These are phyloP conservation scores for Fusarium odoratissimum DNA, from an alignment of 2,329 filamentous ascomycete genomes.

Conservation along the genomic window DNA sequence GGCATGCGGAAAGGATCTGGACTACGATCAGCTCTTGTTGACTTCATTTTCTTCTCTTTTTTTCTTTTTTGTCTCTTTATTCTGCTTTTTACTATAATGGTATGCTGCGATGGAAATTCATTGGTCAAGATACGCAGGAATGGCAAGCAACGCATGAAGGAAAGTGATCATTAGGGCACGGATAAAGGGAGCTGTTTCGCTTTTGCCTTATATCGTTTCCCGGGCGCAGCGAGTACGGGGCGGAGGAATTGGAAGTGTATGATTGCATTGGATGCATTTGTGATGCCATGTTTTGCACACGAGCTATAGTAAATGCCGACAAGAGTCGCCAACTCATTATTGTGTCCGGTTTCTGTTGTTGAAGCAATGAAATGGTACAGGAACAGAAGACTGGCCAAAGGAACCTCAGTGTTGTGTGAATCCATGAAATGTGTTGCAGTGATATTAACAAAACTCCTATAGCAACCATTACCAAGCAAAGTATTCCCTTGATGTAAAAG, in stretches of 20 bases:
- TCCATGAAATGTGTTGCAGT: conserved; percentile 1
- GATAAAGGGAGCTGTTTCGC: conserved; percentile 5
- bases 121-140: conserved; percentile 19
- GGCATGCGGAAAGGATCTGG: conserved; percentile 13
- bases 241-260: conserved; percentile 18
- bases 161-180: conserved; percentile 8
- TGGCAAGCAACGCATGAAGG: conserved; percentile 13
- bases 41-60: background rate
- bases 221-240: conserved; percentile 21
- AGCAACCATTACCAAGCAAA: conserved; percentile 11
- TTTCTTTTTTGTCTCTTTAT: conserved; percentile 6
- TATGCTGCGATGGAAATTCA: conserved; percentile 23
- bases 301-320: conserved; percentile 21
- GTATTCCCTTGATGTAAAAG: conserved; percentile 16
- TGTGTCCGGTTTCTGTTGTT: background rate
- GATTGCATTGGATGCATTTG: conserved; percentile 31
- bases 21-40: conserved; percentile 6
- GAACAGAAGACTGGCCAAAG: background rate
- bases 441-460: conserved; percentile 27
- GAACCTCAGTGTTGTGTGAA: background rate
- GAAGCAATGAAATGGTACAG: background rate
- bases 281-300: conserved; percentile 20
- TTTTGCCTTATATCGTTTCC: conserved; percentile 17
- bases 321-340: conserved; percentile 1
- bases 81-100: conserved; percentile 28